Base-by-base conservation (phyloP, 2,329 filamentous ascomycete genomes). In the Xylariaceae sp. region DNA sequence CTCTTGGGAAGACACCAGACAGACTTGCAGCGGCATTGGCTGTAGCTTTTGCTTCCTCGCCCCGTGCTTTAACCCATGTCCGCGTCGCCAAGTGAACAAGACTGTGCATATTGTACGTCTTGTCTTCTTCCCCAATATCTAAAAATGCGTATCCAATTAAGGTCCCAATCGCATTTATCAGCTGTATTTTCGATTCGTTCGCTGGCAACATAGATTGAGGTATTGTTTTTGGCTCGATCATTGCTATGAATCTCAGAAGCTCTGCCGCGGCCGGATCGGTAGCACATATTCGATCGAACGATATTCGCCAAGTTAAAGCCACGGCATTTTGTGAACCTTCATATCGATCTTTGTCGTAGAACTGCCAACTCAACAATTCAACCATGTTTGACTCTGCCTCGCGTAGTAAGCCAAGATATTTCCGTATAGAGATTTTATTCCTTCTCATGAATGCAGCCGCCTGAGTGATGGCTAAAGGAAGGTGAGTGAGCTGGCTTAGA, bases 391-490 rank as follows among this genome's bases (percentile, higher is more conserved):
- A 26, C 3, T 72, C 62, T 0, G 67, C 67, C 4, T 59, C 59
- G 5, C 53, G 53, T 1, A 73, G 57, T 9, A 0, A 73, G 61
- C 1, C 43, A 6, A 75, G 50, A 53, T 76, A 76, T 13, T 68
- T 47, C 0, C 37, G 8, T 1, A 70, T 29, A 30, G 48, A 29
- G n/a, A 44, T 18, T 70, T 72, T 34, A 18, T 36, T 50, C 18
- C 29, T n/a, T n/a, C 10, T 44, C 15, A 77, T 62, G 46, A 72
- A 76, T 3, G 72, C 71, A 2, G 69, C 65, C 1, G 73, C 73
- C 55, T 75, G 72, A 0, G 63, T 58, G 45, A 76, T 74, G 4
- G 73, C 73, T 8, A 75, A 60, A 1, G 74, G 74, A n/a, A 76
- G 68, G 53, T 62, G 69, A 0, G 61, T 63, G 12, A 77, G 67